Conservation (phyloP, 805 yeast genomes). For the Zygoascus bituminiphila region DNA sequence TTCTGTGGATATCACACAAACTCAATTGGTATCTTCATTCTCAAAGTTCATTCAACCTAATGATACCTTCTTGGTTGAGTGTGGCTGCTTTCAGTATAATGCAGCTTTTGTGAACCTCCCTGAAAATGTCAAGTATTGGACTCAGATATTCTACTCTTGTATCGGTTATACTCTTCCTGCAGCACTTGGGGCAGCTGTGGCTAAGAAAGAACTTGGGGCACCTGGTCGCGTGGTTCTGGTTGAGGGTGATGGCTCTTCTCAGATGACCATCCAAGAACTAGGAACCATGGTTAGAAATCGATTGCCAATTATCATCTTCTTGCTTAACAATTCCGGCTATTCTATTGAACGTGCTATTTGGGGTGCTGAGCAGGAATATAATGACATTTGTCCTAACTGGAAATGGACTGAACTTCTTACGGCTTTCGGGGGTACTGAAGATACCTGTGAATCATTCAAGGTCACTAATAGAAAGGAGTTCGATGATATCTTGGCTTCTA, state of each 20-base stretch:
- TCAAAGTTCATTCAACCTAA: constrained; percentile 42
- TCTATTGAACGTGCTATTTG: constrained; percentile 81
- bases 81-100: constrained; percentile 78
- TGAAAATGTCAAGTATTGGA: constrained; percentile 34
- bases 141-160: constrained; percentile 73
- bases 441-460: constrained; percentile 24
- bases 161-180: constrained; percentile 89
- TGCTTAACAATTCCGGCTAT: constrained; percentile 81
- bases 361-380: constrained; percentile 69
- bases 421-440: constrained; percentile 37
- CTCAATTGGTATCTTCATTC: constrained; percentile 29
- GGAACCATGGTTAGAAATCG: constrained; percentile 53
- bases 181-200: constrained; percentile 73
- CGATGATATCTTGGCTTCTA: constrained; percentile 29
- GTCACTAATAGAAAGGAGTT: constrained; percentile 37
- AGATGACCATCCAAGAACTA: constrained; percentile 85
- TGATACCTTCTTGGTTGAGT: constrained; percentile 72
- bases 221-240: constrained; percentile 56
- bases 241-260: constrained; percentile 93
- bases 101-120: constrained; percentile 61
- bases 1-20: constrained; percentile 31
- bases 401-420: constrained; percentile 64
- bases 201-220: constrained; percentile 38
- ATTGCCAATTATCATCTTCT: constrained; percentile 58
- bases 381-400: constrained; percentile 79